Evolutionary conservation across 2,329 filamentous ascomycete species (phyloP).

Genomic region (Tolypocladium guangdongense): DNA sequence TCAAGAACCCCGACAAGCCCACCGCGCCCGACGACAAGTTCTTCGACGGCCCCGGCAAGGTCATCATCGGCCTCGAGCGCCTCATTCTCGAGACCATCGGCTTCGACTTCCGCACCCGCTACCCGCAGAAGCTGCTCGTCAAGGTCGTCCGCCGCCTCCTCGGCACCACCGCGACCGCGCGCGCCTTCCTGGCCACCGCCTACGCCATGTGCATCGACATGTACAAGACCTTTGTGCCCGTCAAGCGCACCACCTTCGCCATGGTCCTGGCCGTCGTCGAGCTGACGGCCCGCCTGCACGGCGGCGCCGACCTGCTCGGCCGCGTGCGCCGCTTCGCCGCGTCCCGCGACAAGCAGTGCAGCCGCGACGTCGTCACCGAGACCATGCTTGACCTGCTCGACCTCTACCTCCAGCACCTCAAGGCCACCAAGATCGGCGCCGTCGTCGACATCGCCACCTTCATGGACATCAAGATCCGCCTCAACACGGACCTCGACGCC

Average conservation of each 20-base stretch:
- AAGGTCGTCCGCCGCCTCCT: slow-evolving; percentile 61
- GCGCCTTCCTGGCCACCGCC: slow-evolving; percentile 51
- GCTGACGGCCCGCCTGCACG: slow-evolving; percentile 60
- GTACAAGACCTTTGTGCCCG: slow-evolving; percentile 83
- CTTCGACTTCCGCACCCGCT: slow-evolving; percentile 86
- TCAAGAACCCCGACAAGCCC: slow-evolving; percentile 59
- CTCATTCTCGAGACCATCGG: slow-evolving; percentile 85
- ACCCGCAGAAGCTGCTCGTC: slow-evolving; percentile 74
- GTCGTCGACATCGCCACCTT: slow-evolving; percentile 66
- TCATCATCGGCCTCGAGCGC: slow-evolving; percentile 81
- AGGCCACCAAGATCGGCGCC: slow-evolving; percentile 62
- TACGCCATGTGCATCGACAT: slow-evolving; percentile 81
- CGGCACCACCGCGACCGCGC: slow-evolving; percentile 11
- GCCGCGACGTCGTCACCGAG: slow-evolving; percentile 48
- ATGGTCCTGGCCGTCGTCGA: slow-evolving; percentile 77
- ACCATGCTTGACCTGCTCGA: slow-evolving; percentile 85
- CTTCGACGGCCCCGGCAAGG: slow-evolving; percentile 69
- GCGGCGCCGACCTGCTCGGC: slow-evolving; percentile 34
- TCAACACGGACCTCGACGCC: slow-evolving; percentile 71
- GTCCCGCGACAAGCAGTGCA: slow-evolving; percentile 31
- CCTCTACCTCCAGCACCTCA: slow-evolving; percentile 77
- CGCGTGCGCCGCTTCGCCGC: slow-evolving; percentile 37
- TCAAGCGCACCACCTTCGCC: slow-evolving; percentile 81
- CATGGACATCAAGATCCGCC: slow-evolving; percentile 73
- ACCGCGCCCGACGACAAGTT: slow-evolving; percentile 74